Evolutionary conservation across 495 filamentous ascomycete species (phyloP).

Genomic region (Aspergillus indologenus): DNA sequence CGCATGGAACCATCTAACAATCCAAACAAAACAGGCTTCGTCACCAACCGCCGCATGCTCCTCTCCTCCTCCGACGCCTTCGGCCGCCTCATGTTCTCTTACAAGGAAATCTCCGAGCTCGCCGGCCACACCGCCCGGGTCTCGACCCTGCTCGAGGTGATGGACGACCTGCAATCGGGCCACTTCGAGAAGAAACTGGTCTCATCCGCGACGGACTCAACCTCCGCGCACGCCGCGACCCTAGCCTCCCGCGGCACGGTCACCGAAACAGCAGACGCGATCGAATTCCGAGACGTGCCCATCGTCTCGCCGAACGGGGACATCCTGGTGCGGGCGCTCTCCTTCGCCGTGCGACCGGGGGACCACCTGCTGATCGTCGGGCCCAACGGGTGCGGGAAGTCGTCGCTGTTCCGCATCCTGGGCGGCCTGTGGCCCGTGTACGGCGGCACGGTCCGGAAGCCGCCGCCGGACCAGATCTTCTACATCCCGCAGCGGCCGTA

Average conservation of each 20-base stretch:
- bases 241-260: conserved; percentile 75
- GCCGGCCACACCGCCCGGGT: conserved; percentile 93
- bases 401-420: conserved; percentile 89
- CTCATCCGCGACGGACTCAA: conserved; percentile 65
- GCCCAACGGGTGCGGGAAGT: conserved; percentile 96
- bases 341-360: conserved; percentile 79
- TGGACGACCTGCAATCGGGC: conserved; percentile 86
- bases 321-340: conserved; percentile 76
- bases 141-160: conserved; percentile 82
- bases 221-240: conserved; percentile 71
- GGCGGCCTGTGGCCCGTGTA: conserved; percentile 99
- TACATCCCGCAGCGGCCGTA: conserved; percentile 98
- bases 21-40: conserved; percentile 55
- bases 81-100: conserved; percentile 95
- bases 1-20: not conserved
- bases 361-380: conserved; percentile 94
- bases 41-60: conserved; percentile 89
- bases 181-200: conserved; percentile 95
- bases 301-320: conserved; percentile 97
- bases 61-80: conserved; percentile 92
- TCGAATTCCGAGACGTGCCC: conserved; percentile 88
- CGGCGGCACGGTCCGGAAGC: conserved; percentile 87
- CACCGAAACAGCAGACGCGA: conserved; percentile 66
- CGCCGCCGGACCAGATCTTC: conserved; percentile 86
- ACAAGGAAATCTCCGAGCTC: conserved; percentile 94